A percentile compares a stretch with the other conserved stretches of the same genome.
phyloP scores from a whole-genome alignment of 2,329 filamentous ascomycete species.

The Gaeumannomyces sp. region DNA sequence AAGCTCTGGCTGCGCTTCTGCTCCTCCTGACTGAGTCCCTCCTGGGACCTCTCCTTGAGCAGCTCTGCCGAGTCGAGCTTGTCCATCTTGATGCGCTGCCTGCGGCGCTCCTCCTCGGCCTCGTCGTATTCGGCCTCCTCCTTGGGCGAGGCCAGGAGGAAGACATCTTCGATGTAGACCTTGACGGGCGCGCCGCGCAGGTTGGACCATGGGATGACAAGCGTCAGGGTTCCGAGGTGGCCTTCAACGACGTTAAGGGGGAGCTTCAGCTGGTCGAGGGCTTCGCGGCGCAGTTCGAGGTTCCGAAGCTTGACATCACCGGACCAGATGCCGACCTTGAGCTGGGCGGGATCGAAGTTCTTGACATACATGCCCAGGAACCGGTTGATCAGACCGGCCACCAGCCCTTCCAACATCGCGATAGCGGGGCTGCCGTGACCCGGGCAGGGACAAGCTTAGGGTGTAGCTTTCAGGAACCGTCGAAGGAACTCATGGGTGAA shows the following conservation, averaged over 20 bases:
- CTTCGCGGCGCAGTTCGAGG: constrained; percentile 87
- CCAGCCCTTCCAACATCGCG: constrained; percentile 93
- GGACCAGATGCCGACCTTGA: constrained; percentile 98
- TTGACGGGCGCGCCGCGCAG: constrained; percentile 89
- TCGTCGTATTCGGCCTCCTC: constrained; percentile 91
- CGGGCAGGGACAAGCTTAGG: constrained; percentile 51
- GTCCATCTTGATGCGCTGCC: constrained; percentile 95
- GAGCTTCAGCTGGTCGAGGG: constrained; percentile 92
- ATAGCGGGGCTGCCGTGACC: constrained; percentile 58
- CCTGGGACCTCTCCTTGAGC: constrained; percentile 84
- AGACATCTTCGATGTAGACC: constrained; percentile 95
- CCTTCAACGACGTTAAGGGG: constrained; percentile 96
- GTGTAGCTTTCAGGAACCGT: neutral
- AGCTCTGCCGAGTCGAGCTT: constrained; percentile 95
- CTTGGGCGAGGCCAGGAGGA: constrained; percentile 87
- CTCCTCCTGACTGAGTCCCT: constrained; percentile 90
- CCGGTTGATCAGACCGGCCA: constrained; percentile 94
- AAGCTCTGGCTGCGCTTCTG: constrained; percentile 98
- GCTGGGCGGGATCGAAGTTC: constrained; percentile 96
- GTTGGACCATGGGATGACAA: constrained; percentile 97
- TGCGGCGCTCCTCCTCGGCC: constrained; percentile 81
- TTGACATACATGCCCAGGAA: constrained; percentile 99
- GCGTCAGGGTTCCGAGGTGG: constrained; percentile 83
- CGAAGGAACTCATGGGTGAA: neutral
- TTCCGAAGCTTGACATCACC: constrained; percentile 94